Conservation (phyloP, 768 basidiomycete species). For the Amanita polypyramis region DNA sequence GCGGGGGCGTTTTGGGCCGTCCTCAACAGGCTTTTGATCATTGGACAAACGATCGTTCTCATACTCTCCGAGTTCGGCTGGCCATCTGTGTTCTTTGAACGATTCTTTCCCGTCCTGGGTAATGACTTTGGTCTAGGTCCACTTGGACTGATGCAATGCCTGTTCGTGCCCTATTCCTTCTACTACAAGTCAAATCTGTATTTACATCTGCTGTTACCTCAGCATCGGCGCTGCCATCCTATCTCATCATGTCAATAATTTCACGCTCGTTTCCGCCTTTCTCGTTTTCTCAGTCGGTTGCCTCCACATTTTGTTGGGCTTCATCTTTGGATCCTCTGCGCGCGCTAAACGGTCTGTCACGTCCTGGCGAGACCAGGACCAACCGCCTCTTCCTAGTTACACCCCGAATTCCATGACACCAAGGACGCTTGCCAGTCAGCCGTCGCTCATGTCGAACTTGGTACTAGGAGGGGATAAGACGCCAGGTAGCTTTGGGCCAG, state of each 20-base stretch:
- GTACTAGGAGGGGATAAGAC: slow-evolving; percentile 16
- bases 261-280: slow-evolving; percentile 86
- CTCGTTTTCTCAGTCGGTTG: slow-evolving; percentile 90
- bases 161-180: slow-evolving; percentile 28
- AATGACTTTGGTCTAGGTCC: slow-evolving; percentile 78
- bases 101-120: slow-evolving; percentile 82
- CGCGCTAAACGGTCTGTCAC: slow-evolving; percentile 54
- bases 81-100: slow-evolving; percentile 69
- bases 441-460: slow-evolving; percentile 27
- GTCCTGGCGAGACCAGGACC: slow-evolving; percentile 48
- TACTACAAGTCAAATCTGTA: not conserved
- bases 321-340: slow-evolving; percentile 57
- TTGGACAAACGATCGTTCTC: slow-evolving; percentile 75
- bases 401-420: slow-evolving; percentile 24
- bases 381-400: slow-evolving; percentile 43
- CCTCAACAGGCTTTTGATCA: slow-evolving; percentile 77
- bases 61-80: slow-evolving; percentile 78
- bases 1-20: slow-evolving; percentile 91
- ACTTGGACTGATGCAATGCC: slow-evolving; percentile 78
- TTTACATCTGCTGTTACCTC: not conserved
- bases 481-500: not conserved
- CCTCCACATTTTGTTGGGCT: slow-evolving; percentile 70
- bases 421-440: slow-evolving; percentile 14
- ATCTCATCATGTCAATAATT: slow-evolving; percentile 74
- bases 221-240: slow-evolving; percentile 65